phyloP scores from a whole-genome alignment of 2,329 filamentous ascomycete species.

The Pseudomassariella vexata region DNA sequence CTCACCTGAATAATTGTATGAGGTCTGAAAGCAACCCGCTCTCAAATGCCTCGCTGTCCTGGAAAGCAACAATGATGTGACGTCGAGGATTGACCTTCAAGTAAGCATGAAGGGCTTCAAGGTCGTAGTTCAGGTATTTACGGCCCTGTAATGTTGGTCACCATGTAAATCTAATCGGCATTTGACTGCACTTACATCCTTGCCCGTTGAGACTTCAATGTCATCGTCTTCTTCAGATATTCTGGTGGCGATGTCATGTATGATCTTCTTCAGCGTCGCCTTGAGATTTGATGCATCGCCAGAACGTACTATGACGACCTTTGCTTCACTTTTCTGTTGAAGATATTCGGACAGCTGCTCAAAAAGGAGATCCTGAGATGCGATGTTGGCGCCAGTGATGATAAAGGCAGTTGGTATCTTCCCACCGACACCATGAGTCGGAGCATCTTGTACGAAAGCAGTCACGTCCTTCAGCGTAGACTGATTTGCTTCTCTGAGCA shows the following conservation, averaged over 20 bases:
- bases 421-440: constrained; percentile 22
- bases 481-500: constrained; percentile 55
- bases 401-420: constrained; percentile 67
- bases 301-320: constrained; percentile 63
- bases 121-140: constrained; percentile 71
- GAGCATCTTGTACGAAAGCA: constrained; percentile 42
- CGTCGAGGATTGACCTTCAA: constrained; percentile 45
- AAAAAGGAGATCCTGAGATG: constrained; percentile 70
- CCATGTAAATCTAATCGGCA: neutral
- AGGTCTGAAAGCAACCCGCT: constrained; percentile 65
- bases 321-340: constrained; percentile 38
- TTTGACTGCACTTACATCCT: constrained; percentile 36
- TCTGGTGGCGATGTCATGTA: constrained; percentile 55
- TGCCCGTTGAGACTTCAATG: constrained; percentile 34
- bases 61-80: constrained; percentile 66
- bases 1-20: constrained; percentile 62
- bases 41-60: constrained; percentile 81
- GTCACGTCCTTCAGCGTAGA: constrained; percentile 54
- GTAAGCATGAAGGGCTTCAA: constrained; percentile 62
- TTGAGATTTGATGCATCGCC: constrained; percentile 71
- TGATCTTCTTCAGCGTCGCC: constrained; percentile 65
- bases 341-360: constrained; percentile 59
- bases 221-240: constrained; percentile 49
- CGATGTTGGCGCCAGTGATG: constrained; percentile 72
- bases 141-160: constrained; percentile 40